A percentile compares a stretch with the other conserved stretches of the same genome.
Conservation (phyloP, 2,329 filamentous ascomycete genomes). For the Apiospora aurea region DNA sequence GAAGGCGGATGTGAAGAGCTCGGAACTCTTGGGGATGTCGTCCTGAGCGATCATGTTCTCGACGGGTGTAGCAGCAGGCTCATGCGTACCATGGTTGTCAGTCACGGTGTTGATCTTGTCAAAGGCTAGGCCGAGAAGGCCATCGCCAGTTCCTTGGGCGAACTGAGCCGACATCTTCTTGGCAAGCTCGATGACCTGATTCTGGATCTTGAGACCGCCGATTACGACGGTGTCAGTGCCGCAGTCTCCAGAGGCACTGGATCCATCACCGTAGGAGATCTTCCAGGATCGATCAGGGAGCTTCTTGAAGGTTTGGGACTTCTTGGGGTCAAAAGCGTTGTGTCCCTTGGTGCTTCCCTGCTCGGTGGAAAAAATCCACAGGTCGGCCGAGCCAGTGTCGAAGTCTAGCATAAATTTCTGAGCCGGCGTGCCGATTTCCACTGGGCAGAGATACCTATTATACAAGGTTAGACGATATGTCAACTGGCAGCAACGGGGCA, state of each 20-base stretch:
- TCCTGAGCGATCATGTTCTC: slow-evolving; percentile 70
- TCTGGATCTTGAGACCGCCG: slow-evolving; percentile 66
- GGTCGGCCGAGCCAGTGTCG: slow-evolving; percentile 74
- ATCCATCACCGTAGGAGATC: slow-evolving; percentile 73
- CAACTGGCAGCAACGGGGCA: neutral
- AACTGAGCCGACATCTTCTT: slow-evolving; percentile 66
- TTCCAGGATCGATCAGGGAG: slow-evolving; percentile 61
- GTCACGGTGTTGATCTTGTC: slow-evolving; percentile 68
- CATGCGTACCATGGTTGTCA: slow-evolving; percentile 45
- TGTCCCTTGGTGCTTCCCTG: slow-evolving; percentile 54
- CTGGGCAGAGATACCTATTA: slow-evolving; percentile 64
- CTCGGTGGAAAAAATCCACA: slow-evolving; percentile 70
- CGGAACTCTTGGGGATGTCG: slow-evolving; percentile 53
- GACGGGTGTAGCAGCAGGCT: slow-evolving; percentile 65
- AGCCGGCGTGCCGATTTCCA: slow-evolving; percentile 69
- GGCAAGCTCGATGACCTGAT: slow-evolving; percentile 71
- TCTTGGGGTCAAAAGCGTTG: slow-evolving; percentile 64
- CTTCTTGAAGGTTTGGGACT: slow-evolving; percentile 66
- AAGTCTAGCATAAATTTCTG: slow-evolving; percentile 71
- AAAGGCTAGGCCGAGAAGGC: slow-evolving; percentile 72
- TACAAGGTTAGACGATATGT: neutral
- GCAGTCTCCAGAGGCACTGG: slow-evolving; percentile 69
- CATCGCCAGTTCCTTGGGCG: slow-evolving; percentile 62
- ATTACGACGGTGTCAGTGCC: slow-evolving; percentile 68
- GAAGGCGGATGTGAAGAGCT: slow-evolving; percentile 71